Base-by-base conservation (phyloP, 2,329 filamentous ascomycete species). In the Aspergillus eucalypticola region DNA sequence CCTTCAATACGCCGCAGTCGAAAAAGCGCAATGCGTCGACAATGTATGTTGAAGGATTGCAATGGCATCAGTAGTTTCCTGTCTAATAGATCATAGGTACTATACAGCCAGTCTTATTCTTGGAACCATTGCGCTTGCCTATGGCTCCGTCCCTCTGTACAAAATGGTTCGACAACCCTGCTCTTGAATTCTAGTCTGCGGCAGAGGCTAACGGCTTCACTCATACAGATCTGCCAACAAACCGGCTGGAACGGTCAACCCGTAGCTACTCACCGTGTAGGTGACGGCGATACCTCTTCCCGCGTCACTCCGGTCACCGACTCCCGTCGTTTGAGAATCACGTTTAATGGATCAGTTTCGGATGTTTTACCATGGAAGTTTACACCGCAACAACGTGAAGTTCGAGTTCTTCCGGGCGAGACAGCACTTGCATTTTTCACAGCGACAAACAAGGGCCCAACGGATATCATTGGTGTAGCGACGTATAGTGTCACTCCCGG, bases 341-440 rank as follows among this genome's bases (percentile, higher is more conserved):
- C 93, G 25, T 99, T 99, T 84, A 95, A 92, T 73, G 91, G 93
- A 51, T 96, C 92, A 27, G 93, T 97, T 1, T 98, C 94, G 1
- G 95, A 98, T 74, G 88, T 96, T 0, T 84, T 99, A 27, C 93
- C 94, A 0, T 99, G 95, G 95, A 97, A 97, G 75, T 99, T 99
- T 77, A 88, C 88, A 2, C 95, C 95, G 1, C 95, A 99, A 78
- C 95, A 99, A 81, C 90, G 94, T 60, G 95, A 99, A 81, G 95
- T 99, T 55, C 88, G 92, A 59, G 94, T 99, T 1, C 83, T 98
- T 1, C 96, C 95, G 0, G 96, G 96, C 65, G 95, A 99, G 82
- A 99, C 95, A 2, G 95, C 95, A 4, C 82, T 99, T 66, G 95
- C 96, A 3, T 99, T 99, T 76, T 99, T 97, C 79, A 99, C 92